Evolutionary conservation across 2,329 filamentous ascomycete genomes (phyloP), one percentile per base, ranked within the genome.

Genomic region (Grosmannia penicillata): DNA sequence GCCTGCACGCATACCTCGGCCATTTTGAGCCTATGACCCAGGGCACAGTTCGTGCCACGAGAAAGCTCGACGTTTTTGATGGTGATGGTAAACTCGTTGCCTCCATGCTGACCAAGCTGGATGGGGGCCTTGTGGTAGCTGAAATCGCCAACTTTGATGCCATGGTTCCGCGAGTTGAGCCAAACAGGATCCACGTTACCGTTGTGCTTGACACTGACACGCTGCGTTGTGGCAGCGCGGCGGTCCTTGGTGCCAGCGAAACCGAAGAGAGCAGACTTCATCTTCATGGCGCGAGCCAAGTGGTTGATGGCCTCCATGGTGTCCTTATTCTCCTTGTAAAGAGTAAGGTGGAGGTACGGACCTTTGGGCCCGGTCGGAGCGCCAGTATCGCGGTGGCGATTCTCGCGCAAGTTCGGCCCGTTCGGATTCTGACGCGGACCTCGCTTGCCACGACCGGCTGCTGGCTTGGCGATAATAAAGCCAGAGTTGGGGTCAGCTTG

Each of bases 301-400:
- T 81, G 83, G 38, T 75, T 78, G 38, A 93, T 68, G 0, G 84
- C 79, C 49, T 95, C 87, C 82, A 94, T 93, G 1, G 87, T 95
- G 54, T 95, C 87, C 53, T 89, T 87, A 61, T 95, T 95, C 61
- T 94, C 87, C 61, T 95, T 95, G 71, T 89, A 93, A 37, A 95
- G 66, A 1, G 83, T 89, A 56, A 94, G 93, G 56, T 94, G 86
- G 13, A 94, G 63, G 55, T 84, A 91, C 35, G 86, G 48, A 21
- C 45, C 44, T 19, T 29, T 28, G 19, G 22, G 34, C 14, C 36
- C 18, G 7, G 8, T 10, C 18, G n/a, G 29, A 6, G 24, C 37
- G 22, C 48, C 53, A 25, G 49, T 46, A 18, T 32, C 19, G 30
- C 35, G 23, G 14, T 30, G 19, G 17, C 31, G 30, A 11, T 35